Conservation (phyloP, 2,329 filamentous ascomycete genomes). For the Ceratocystis huliohia region DNA sequence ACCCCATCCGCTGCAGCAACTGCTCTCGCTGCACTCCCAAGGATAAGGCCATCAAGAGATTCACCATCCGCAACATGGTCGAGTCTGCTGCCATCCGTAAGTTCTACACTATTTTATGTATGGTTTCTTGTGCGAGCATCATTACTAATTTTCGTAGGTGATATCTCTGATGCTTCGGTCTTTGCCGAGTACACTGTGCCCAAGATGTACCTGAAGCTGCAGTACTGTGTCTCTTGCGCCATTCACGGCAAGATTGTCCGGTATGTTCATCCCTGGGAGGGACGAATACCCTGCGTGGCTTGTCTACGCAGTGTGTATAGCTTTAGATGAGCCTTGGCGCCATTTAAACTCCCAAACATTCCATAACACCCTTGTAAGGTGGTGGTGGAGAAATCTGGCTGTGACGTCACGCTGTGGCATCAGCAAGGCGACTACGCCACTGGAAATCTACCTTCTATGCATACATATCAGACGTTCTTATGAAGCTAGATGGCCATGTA, state of each 20-base stretch:
- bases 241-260: constrained; percentile 99
- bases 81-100: constrained; percentile 98
- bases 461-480: constrained; percentile 4
- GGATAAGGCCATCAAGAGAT: constrained; percentile 99
- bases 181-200: constrained; percentile 98
- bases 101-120: constrained; percentile 32
- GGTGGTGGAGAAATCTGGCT: constrained; percentile 1
- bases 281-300: constrained; percentile 40
- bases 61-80: constrained; percentile 99
- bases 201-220: constrained; percentile 99
- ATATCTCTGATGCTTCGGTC: constrained; percentile 99
- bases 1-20: constrained; percentile 79
- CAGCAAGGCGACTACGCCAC: background rate
- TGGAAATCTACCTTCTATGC: background rate
- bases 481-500: constrained; percentile 15
- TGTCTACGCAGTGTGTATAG: constrained; percentile 16
- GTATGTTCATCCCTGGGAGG: constrained; percentile 59
- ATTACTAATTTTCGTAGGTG: constrained; percentile 48
- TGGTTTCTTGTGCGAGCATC: background rate
- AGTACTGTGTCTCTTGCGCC: constrained; percentile 99
- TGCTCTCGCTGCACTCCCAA: constrained; percentile 83
- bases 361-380: constrained; percentile 22
- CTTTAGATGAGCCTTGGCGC: constrained; percentile 47
- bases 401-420: constrained; percentile 10
- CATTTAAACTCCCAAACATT: constrained; percentile 27